Percentiles rank a stretch among this genome's conserved stretches.
These are phyloP conservation scores for Drechslera avenae DNA, from an alignment of 2,329 filamentous ascomycete genomes.

Conservation along the genomic window DNA sequence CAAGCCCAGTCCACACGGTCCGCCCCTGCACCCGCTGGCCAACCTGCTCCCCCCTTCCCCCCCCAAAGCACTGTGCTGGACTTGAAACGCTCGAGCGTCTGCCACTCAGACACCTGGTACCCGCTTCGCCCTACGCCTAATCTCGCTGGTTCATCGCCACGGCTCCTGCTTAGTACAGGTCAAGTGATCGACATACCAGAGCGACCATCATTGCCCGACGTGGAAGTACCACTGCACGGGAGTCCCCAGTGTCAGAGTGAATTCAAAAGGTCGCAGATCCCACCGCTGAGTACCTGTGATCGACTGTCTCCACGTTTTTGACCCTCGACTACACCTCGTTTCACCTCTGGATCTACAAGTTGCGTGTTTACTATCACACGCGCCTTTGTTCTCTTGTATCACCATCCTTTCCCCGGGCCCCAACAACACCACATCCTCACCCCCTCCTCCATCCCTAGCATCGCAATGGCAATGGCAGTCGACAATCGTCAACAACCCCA, in stretches of 20 bases:
- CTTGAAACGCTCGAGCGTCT: slow-evolving; percentile 49
- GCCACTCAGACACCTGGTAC: slow-evolving; percentile 40
- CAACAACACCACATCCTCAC: slow-evolving; percentile 12
- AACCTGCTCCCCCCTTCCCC: slow-evolving; percentile 27
- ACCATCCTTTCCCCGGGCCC: slow-evolving; percentile 18
- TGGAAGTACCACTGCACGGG: slow-evolving; percentile 39
- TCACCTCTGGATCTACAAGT: slow-evolving; percentile 37
- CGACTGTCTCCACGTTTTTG: slow-evolving; percentile 56
- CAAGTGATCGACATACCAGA: slow-evolving; percentile 47
- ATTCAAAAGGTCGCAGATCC: slow-evolving; percentile 57
- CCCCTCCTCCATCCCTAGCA: slow-evolving; percentile 1
- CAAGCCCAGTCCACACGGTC: slow-evolving; percentile 30
- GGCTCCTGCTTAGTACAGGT: slow-evolving; percentile 41
- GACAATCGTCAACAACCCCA: slow-evolving; percentile 76
- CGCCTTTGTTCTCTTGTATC: slow-evolving; percentile 33
- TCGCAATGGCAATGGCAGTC: slow-evolving; percentile 88
- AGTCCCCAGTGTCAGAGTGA: slow-evolving; percentile 44
- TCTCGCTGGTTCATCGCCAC: slow-evolving; percentile 47
- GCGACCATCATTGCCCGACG: slow-evolving; percentile 44
- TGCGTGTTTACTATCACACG: slow-evolving; percentile 32
- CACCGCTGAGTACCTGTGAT: slow-evolving; percentile 53
- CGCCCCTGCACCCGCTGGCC: slow-evolving; percentile 36
- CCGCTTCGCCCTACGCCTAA: slow-evolving; percentile 36
- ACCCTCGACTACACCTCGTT: slow-evolving; percentile 42
- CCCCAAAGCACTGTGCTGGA: slow-evolving; percentile 36